A percentile compares a stretch with the other conserved stretches of the same genome.
phyloP scores from a whole-genome alignment of 1,284 basidiomycete species.

The Puccinia hordei region DNA sequence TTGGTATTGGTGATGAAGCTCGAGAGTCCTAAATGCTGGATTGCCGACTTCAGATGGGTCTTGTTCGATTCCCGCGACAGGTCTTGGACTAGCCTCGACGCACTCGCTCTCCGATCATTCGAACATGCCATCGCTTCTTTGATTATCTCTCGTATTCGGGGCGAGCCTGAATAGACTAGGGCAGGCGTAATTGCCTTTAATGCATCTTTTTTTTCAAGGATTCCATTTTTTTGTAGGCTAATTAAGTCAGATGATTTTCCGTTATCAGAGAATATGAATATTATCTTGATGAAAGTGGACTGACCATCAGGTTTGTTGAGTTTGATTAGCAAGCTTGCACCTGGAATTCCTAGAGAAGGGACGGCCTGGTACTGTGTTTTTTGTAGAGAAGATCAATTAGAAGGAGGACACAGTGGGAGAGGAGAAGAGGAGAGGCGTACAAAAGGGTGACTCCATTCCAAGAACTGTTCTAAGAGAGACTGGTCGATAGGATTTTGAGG shows the following conservation, averaged over 20 bases:
- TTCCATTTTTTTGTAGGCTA: background rate
- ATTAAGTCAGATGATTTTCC: background rate
- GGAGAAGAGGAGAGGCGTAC: background rate
- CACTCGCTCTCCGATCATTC: background rate
- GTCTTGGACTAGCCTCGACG: background rate
- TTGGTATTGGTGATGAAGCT: background rate
- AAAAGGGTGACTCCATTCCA: background rate
- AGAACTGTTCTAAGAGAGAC: background rate
- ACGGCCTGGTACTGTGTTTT: background rate
- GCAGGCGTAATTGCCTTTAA: conserved; percentile 2
- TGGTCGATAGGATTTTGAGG: background rate
- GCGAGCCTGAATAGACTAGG: background rate
- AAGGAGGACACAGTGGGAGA: background rate
- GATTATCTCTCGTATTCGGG: background rate
- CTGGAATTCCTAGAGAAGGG: background rate
- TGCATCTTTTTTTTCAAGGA: background rate
- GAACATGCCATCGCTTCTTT: background rate
- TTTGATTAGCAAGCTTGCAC: background rate
- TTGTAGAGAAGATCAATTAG: background rate
- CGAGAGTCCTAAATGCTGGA: background rate
- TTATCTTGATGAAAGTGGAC: background rate
- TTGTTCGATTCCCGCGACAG: background rate
- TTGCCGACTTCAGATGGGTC: background rate
- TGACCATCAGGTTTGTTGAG: background rate
- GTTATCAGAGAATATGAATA: no score